Percentiles rank a stretch among this genome's conserved stretches.
phyloP scores from a whole-genome alignment of 176 grass and related monocot species.

The Cenchrus fungigraminus region DNA sequence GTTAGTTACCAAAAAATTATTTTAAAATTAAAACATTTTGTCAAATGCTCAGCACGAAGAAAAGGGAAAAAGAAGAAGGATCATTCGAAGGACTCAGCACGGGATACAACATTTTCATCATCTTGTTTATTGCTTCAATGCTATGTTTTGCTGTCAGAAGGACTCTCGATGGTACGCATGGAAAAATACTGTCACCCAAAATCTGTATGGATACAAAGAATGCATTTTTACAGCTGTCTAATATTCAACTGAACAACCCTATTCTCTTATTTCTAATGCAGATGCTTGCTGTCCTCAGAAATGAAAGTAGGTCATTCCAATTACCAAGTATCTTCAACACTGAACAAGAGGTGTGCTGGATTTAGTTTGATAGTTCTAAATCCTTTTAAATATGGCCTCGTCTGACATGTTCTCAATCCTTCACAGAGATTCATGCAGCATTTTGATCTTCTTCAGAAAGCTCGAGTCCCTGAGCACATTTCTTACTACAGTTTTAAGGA shows the following conservation, averaged over 20 bases:
- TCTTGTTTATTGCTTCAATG: conserved; percentile 82
- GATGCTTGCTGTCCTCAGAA: conserved; percentile 79
- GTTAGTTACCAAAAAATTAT: conserved; percentile 16
- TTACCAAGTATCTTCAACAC: conserved; percentile 77
- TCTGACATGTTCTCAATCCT: conserved; percentile 23
- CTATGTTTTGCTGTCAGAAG: conserved; percentile 92
- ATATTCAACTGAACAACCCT: conserved; percentile 24
- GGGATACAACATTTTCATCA: conserved; percentile 66
- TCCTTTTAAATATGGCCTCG: neutral
- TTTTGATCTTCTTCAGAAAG: conserved; percentile 93
- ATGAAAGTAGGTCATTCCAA: conserved; percentile 78
- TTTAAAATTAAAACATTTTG: conserved; percentile 22
- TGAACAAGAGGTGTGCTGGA: conserved; percentile 75
- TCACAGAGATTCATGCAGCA: conserved; percentile 94
- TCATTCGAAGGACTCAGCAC: conserved; percentile 61
- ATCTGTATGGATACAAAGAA: conserved; percentile 3
- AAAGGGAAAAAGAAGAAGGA: conserved; percentile 97
- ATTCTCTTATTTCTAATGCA: conserved; percentile 46
- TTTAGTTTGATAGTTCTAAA: conserved; percentile 27
- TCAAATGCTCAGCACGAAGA: conserved; percentile 62
- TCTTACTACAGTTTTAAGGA: conserved; percentile 83
- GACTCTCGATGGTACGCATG: conserved; percentile 81
- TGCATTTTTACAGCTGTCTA: neutral
- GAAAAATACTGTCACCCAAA: neutral
- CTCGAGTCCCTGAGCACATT: conserved; percentile 75